Base-by-base conservation (phyloP, 1,139 yeast genomes). In the Hyphopichia wangnamkhiaoensis region DNA sequence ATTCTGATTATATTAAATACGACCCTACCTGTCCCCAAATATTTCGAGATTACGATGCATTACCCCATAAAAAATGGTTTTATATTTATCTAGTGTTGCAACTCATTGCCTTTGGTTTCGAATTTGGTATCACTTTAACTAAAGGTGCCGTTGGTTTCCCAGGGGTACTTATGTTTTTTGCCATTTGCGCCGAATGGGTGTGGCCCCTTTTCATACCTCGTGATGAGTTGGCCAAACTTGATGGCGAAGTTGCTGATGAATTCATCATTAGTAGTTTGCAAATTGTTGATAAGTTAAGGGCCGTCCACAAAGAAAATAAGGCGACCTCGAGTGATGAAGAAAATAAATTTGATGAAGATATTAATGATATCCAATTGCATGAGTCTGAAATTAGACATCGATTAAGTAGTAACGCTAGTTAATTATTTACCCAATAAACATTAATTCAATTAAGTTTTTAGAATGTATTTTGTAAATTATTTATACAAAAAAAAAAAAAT, bases 121-220 rank as follows among this genome's bases (percentile, higher is more conserved):
- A 93, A 56, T 84, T 89, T 49, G 95, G 83, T 0, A 90, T 93
- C 28, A 86, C 95, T 0, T 79, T 84, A 56, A 87, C 96, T 0
- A 80, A 75, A 43, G 98, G 93, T 0, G 98, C 98, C 0, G 90
- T 93, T 28, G 98, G 96, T 2, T 93, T 93, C 54, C 98, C 98
- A 0, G 86, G 89, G 1, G 89, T 91, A 0, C 65, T 93, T 38
- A 48, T 73, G 52, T 58, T 70, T 38, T 70, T 71, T 46, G 74
- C 93, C 35, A 54, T 73, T 16, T 75, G 89, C 38, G 88, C 88
- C 41, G 79, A 79, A 26, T 69, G 90, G 54, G 77, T 88, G 0
- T 82, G 93, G 68, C 89, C 88, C 0, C 59, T 59, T 39, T 55
- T 85, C 6, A 84, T 91, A 40, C 82, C 89, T 0, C 49, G 55